These are phyloP conservation scores for Sarocladium brachiariae DNA, from an alignment of 2,329 filamentous ascomycete species.

Conservation along the genomic window DNA sequence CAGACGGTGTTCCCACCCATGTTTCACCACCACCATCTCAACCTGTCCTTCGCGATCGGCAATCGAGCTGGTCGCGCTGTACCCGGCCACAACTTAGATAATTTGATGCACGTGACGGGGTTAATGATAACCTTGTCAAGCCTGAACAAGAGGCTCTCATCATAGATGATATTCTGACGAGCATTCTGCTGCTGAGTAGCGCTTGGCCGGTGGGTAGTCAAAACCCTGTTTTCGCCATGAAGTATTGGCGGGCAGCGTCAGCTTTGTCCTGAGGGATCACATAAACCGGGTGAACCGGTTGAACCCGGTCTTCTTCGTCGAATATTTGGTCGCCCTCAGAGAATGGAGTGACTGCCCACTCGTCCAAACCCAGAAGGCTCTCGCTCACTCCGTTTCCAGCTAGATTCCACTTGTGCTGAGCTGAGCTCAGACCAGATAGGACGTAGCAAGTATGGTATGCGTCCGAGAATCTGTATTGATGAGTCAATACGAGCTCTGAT, in stretches of 20 bases:
- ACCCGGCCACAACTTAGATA: not conserved
- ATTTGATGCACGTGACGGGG: not conserved
- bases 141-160: no score
- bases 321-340: conserved; percentile 56
- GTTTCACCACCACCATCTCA: not conserved
- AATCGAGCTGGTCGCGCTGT: not conserved
- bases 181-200: not conserved
- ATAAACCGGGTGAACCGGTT: conserved; percentile 74
- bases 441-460: conserved; percentile 93
- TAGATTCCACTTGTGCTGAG: conserved; percentile 62
- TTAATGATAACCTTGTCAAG: no score
- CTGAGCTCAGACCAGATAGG: conserved; percentile 74
- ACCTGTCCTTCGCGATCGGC: not conserved
- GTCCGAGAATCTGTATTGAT: conserved; percentile 58
- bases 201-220: conserved; percentile 24
- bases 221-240: conserved; percentile 50
- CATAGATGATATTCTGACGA: not conserved
- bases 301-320: conserved; percentile 63
- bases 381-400: conserved; percentile 19
- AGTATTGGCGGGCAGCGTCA: conserved; percentile 59
- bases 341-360: conserved; percentile 42
- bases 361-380: conserved; percentile 24
- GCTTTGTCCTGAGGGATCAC: conserved; percentile 69
- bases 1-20: not conserved
- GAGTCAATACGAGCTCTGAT: conserved; percentile 8